Percentiles rank a stretch among this genome's conserved stretches.
Evolutionary conservation across 2,329 filamentous ascomycete species (phyloP).

Genomic region (Ophiosphaerella korrae): DNA sequence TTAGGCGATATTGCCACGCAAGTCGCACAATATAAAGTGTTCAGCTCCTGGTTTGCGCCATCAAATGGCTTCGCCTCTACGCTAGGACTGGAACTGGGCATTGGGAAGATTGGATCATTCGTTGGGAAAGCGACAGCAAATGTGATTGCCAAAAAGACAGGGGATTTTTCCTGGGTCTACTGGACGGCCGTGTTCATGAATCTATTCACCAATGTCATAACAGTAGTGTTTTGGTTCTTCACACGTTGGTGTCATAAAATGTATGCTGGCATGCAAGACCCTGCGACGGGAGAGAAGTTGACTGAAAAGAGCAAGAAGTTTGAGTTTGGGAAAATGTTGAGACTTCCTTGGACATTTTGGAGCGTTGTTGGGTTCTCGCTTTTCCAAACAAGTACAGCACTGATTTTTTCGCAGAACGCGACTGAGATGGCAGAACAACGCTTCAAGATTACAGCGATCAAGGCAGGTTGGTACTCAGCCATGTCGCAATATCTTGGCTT

Average conservation of each 20-base stretch:
- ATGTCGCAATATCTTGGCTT: constrained; percentile 62
- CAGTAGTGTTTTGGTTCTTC: constrained; percentile 61
- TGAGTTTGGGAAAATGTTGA: constrained; percentile 60
- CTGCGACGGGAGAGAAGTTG: constrained; percentile 63
- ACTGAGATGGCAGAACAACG: constrained; percentile 66
- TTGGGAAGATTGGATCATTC: constrained; percentile 66
- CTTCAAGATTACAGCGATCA: constrained; percentile 60
- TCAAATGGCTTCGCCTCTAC: constrained; percentile 67
- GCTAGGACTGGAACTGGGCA: constrained; percentile 63
- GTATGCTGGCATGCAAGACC: constrained; percentile 57
- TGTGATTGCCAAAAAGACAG: constrained; percentile 62
- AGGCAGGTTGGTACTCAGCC: constrained; percentile 66
- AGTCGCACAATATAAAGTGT: constrained; percentile 68
- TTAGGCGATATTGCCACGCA: constrained; percentile 69
- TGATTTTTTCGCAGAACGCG: constrained; percentile 62
- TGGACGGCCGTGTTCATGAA: constrained; percentile 69
- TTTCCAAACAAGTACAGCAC: constrained; percentile 63
- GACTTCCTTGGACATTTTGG: constrained; percentile 67
- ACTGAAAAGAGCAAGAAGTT: constrained; percentile 65
- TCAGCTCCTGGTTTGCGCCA: constrained; percentile 68
- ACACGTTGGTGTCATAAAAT: constrained; percentile 56
- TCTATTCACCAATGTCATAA: constrained; percentile 64
- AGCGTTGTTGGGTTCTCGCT: constrained; percentile 59
- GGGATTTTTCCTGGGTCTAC: constrained; percentile 66
- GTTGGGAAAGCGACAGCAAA: constrained; percentile 66